Conservation (phyloP, 2,329 filamentous ascomycete species). For the Amphichorda felina region DNA sequence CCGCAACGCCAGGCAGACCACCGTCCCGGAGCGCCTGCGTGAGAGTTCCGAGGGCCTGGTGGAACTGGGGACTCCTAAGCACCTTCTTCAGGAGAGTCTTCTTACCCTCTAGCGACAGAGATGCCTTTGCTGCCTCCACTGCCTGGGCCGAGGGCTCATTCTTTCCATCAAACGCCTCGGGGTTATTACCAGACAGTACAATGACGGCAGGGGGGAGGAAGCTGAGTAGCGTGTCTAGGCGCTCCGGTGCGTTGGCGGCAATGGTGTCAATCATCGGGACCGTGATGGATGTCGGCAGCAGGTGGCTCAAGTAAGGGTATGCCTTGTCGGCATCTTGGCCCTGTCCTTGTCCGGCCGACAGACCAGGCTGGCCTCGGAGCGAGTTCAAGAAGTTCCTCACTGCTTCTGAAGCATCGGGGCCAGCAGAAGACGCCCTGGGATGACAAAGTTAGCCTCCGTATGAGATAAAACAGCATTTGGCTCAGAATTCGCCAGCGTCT, state of each 20-base stretch:
- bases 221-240: slow-evolving; percentile 63
- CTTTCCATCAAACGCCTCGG: slow-evolving; percentile 41
- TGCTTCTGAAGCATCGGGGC: slow-evolving; percentile 59
- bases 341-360: slow-evolving; percentile 12
- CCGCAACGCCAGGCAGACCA: slow-evolving; percentile 78
- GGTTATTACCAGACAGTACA: slow-evolving; percentile 56
- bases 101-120: slow-evolving; percentile 66
- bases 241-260: slow-evolving; percentile 34
- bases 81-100: slow-evolving; percentile 70
- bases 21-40: slow-evolving; percentile 85
- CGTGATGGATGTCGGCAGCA: slow-evolving; percentile 68
- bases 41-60: slow-evolving; percentile 73
- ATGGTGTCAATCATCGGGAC: slow-evolving; percentile 61
- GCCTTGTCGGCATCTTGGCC: slow-evolving; percentile 36
- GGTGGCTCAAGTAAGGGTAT: slow-evolving; percentile 77
- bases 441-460: slow-evolving; percentile 1
- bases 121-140: slow-evolving; percentile 60
- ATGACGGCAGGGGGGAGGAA: slow-evolving; percentile 72
- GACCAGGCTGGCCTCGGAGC: slow-evolving; percentile 45
- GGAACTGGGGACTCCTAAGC: slow-evolving; percentile 79
- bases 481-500: background rate
- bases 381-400: slow-evolving; percentile 87
- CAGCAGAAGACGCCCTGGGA: slow-evolving; percentile 45
- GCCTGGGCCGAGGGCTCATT: slow-evolving; percentile 57
- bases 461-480: no score